Evolutionary conservation across 1,284 basidiomycete genomes (phyloP), one percentile per base, ranked within the genome.

Genomic region (Chalciporus sp.): DNA sequence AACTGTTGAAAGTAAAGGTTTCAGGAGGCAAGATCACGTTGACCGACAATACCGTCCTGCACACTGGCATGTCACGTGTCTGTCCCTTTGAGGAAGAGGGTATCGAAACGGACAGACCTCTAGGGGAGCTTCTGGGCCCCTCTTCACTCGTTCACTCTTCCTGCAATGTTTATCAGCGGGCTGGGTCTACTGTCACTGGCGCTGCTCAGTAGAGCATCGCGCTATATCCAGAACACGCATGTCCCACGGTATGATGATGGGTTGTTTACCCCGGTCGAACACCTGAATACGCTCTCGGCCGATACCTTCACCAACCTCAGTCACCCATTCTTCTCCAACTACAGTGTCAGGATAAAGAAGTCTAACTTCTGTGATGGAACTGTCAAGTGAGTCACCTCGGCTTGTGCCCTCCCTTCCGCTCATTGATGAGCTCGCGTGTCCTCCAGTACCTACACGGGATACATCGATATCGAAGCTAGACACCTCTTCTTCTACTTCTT

Each of bases 401-500:
- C 12, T 6, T 12, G 4, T 14, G 14, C 12, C 92, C 90, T 20
- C 79, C 75, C 55, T 79, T 75, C 11, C 29, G 23, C 2, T 23
- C 6, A 2, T 4, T 12, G 20, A 44, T n/a, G 42, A 20, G 46
- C 45, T 49, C 46, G 53, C 17, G 3, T 20, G 28, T 26, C 1
- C 14, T 33, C 20, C 26, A 83, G 82, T 55, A 77, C 78, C 16
- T 87, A 84, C 60, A 84, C 85, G 7, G 85, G 85, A 2, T 86
- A 87, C 61, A 70, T 87, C 19, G 85, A 86, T 56, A 77, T 86
- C 10, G 84, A 83, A 47, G 83, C 84, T 37, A 61, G 85, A 56
- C 84, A 85, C 57, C 69, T 93, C 29, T 94, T 92, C 74, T 94
- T 92, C 76, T 91, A 90, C 76, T 94, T 93, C 69, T 94, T 94